phyloP scores from a whole-genome alignment of 225 moss, liverwort and hornwort genomes.

The Antitrichia curtipendula region DNA sequence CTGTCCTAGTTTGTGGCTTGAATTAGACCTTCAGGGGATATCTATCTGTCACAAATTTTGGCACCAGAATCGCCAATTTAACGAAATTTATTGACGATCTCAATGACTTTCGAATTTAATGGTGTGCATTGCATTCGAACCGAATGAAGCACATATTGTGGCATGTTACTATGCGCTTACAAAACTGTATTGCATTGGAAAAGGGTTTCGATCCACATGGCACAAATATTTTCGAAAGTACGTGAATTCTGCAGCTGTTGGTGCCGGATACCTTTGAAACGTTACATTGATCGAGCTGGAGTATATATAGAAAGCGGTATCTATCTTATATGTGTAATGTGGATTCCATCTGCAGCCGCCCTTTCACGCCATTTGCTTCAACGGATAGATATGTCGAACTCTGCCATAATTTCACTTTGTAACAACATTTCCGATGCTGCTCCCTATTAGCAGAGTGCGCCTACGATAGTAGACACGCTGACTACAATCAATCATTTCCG shows the following conservation, averaged over 20 bases:
- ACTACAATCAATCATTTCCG: too few relatives aligned
- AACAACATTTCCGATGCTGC: neutral
- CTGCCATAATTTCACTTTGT: neutral
- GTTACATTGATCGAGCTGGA: neutral
- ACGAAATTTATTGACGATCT: neutral
- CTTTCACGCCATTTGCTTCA: neutral
- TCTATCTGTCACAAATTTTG: neutral
- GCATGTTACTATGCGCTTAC: neutral
- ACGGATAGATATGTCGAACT: neutral
- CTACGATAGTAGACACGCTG: neutral
- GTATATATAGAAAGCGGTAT: neutral
- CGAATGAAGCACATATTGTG: neutral
- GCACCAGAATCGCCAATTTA: neutral
- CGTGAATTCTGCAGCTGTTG: neutral
- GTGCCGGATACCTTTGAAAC: neutral
- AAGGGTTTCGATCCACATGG: neutral
- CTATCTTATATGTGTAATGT: neutral
- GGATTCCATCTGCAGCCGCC: neutral
- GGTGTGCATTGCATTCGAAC: neutral
- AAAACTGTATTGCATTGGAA: neutral
- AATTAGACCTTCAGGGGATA: neutral
- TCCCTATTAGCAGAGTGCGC: neutral
- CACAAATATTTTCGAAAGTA: neutral
- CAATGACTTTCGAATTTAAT: neutral
- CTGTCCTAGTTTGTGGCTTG: neutral